Evolutionary conservation across 805 yeast species (phyloP).

Genomic region (Yamadazyma laniorum): DNA sequence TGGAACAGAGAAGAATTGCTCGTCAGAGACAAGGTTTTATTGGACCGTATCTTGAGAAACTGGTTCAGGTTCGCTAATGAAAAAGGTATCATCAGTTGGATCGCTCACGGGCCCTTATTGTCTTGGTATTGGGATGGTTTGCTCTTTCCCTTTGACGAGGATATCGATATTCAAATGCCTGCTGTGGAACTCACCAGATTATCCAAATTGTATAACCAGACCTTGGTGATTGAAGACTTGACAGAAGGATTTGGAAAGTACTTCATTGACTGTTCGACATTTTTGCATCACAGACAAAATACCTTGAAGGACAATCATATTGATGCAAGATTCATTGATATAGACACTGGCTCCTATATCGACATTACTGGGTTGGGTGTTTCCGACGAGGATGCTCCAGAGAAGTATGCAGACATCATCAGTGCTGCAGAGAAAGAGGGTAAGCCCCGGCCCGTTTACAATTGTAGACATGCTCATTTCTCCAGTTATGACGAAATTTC

Average conservation of each 20-base stretch:
- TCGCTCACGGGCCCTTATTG: slow-evolving; percentile 28
- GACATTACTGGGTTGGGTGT: slow-evolving; percentile 16
- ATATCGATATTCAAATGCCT: slow-evolving; percentile 32
- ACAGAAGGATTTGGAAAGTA: slow-evolving; percentile 26
- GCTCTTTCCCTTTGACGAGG: slow-evolving; percentile 28
- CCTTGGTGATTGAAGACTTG: slow-evolving; percentile 30
- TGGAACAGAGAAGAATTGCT: slow-evolving; percentile 27
- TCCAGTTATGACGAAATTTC: slow-evolving; percentile 44
- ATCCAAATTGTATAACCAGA: slow-evolving; percentile 24
- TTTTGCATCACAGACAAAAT: slow-evolving; percentile 24
- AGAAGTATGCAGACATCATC: slow-evolving; percentile 13
- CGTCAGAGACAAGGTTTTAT: slow-evolving; percentile 20
- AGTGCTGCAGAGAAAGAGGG: slow-evolving; percentile 8
- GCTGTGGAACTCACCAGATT: slow-evolving; percentile 20
- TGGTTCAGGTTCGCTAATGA: slow-evolving; percentile 26
- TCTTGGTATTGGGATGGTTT: slow-evolving; percentile 34
- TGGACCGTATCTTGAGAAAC: slow-evolving; percentile 23
- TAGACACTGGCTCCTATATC: slow-evolving; percentile 55
- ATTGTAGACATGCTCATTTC: slow-evolving; percentile 61
- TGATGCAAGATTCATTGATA: slow-evolving; percentile 55
- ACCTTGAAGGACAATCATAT: slow-evolving; percentile 23
- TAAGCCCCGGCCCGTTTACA: slow-evolving; percentile 20
- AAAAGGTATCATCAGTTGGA: slow-evolving; percentile 25
- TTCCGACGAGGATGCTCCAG: slow-evolving; percentile 16
- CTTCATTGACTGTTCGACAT: slow-evolving; percentile 30